phyloP scores from a whole-genome alignment of 2,329 filamentous ascomycete species.

The Teratosphaeria nubilosa region DNA sequence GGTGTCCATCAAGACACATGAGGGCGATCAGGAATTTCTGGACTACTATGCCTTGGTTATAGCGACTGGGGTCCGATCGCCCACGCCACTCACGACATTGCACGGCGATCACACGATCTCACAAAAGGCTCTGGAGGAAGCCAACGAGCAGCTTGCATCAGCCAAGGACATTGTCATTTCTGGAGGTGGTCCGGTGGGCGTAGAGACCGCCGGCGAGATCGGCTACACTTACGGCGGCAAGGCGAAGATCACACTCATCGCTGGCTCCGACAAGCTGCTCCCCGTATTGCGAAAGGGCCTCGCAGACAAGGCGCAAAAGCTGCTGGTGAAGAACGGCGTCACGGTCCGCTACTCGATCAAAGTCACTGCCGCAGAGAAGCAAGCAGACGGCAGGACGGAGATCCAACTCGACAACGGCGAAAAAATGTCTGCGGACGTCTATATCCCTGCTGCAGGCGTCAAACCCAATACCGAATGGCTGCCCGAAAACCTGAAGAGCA shows the following conservation, averaged over 20 bases:
- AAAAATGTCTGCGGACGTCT: conserved; percentile 40
- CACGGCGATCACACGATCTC: conserved; percentile 28
- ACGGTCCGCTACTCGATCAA: conserved; percentile 21
- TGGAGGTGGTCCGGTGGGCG: conserved; percentile 29
- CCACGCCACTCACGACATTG: conserved; percentile 34
- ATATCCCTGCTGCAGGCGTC: conserved; percentile 43
- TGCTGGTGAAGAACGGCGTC: conserved; percentile 40
- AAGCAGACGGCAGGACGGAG: conserved; percentile 32
- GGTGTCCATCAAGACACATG: conserved; percentile 32
- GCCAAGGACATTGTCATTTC: conserved; percentile 26
- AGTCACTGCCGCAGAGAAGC: conserved; percentile 12
- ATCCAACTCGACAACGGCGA: conserved; percentile 38
- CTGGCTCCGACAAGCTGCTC: conserved; percentile 31
- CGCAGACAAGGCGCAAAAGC: conserved; percentile 33
- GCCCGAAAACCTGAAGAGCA: conserved; percentile 33
- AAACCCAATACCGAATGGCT: conserved; percentile 45
- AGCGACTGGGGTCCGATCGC: conserved; percentile 43
- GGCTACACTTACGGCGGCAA: conserved; percentile 26
- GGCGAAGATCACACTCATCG: conserved; percentile 37
- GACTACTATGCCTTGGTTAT: conserved; percentile 47
- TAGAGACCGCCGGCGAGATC: conserved; percentile 30
- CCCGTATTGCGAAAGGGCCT: conserved; percentile 31
- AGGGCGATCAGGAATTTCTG: conserved; percentile 27
- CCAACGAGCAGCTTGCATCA: conserved; percentile 24
- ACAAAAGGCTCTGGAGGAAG: conserved; percentile 21